A percentile compares a stretch with the other conserved stretches of the same genome.
These are phyloP conservation scores for Monosporascus sp. DNA, from an alignment of 2,329 filamentous ascomycete genomes.

Conservation along the genomic window DNA sequence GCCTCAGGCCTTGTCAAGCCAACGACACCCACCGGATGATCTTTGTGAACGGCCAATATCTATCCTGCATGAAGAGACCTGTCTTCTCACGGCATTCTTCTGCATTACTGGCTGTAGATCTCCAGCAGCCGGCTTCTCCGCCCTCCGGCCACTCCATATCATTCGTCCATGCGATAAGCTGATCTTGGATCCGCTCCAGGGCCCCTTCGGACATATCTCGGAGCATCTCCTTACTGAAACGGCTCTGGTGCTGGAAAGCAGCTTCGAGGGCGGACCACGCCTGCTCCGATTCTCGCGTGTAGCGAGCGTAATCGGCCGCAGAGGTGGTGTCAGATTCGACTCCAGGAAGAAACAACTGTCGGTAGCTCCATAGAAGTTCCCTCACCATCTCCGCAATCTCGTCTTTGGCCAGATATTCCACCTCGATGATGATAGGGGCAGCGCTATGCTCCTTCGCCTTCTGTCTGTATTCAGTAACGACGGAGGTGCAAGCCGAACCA, in stretches of 20 bases:
- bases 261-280: conserved; percentile 34
- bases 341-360: conserved; percentile 21
- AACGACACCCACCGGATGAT: conserved; percentile 24
- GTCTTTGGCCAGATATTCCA: conserved; percentile 23
- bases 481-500: conserved; percentile 28
- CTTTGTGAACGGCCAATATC: conserved; percentile 32
- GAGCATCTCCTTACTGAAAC: conserved; percentile 17
- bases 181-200: conserved; percentile 15
- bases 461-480: conserved; percentile 30
- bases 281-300: conserved; percentile 29
- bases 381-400: conserved; percentile 23
- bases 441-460: conserved; percentile 15
- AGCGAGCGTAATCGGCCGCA: conserved; percentile 20
- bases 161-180: conserved; percentile 23
- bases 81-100: conserved; percentile 25
- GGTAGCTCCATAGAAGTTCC: conserved; percentile 28
- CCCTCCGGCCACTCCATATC: conserved; percentile 27
- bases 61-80: conserved; percentile 27
- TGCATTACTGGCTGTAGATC: conserved; percentile 22
- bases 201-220: conserved; percentile 23
- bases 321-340: conserved; percentile 14
- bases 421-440: conserved; percentile 25
- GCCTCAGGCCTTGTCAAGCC: background rate
- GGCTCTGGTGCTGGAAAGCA: conserved; percentile 24
- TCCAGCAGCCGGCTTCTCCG: conserved; percentile 22